Evolutionary conservation across 768 basidiomycete genomes (phyloP), one percentile per base, ranked within the genome.

Genomic region (Cystofilobasidium capitatum): DNA sequence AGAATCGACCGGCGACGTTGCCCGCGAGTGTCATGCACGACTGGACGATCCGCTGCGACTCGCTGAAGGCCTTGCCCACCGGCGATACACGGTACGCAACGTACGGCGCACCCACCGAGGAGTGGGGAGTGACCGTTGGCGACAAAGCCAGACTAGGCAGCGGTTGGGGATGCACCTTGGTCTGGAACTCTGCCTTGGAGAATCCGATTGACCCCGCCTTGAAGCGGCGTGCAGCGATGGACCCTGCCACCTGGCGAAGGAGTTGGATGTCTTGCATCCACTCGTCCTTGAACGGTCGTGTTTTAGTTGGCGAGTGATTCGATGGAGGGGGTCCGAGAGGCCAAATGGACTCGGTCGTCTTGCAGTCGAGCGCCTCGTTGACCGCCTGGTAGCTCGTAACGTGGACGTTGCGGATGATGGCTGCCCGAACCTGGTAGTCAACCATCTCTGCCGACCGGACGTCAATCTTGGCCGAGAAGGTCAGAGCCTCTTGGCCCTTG

Each of bases 11-110:
- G 0, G 88, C 86, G 0, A 86, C 80, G 2, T 86, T 84, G 58
- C 84, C 86, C 0, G 89, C 91, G 22, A 86, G 73, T 73, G 91
- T 88, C 86, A 92, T 92, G 72, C 82, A 80, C 76, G 96, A 91
- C 0, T 85, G 80, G 14, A 99, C 84, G 62, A 90, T 72, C 14
- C 59, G 49, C n/a, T 57, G 75, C 71, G 47, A 83, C 81, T 22
- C 37, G 44, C 40, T 55, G 22, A 8, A 22, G 47, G 16, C 47
- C 33, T 20, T 5, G 9, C 29, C n/a, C 79, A 3, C 62, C 3
- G 20, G 71, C 70, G 10, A 71, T 71, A 88, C 81, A 1, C 67
- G 70, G 73, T 86, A 88, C 7, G 70, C 72, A 24, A 82, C 75
- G 24, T 76, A 71, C 12, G 81, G 88, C 76, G 83, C 86, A 29